Evolutionary conservation across 2,329 filamentous ascomycete genomes (phyloP).

Genomic region (Aureobasidium zeae): DNA sequence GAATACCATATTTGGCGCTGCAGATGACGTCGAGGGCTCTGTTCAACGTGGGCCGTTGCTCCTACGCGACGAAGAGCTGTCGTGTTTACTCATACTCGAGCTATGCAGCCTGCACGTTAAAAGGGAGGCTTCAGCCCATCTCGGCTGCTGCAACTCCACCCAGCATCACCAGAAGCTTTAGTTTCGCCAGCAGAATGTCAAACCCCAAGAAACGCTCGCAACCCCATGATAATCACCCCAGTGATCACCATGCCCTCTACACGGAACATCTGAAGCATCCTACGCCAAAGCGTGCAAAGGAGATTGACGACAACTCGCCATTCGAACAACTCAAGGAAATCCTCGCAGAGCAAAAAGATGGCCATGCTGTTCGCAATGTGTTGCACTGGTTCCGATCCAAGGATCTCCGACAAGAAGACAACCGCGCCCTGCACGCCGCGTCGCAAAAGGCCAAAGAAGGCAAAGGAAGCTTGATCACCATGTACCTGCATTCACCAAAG

Average conservation of each 20-base stretch:
- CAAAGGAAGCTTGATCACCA: constrained; percentile 35
- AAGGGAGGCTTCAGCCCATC: background rate
- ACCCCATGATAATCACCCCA: constrained; percentile 10
- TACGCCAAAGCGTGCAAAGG: constrained; percentile 41
- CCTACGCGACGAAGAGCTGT: background rate
- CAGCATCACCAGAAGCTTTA: background rate
- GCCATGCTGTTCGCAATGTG: constrained; percentile 33
- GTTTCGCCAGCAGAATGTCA: background rate
- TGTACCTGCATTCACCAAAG: constrained; percentile 39
- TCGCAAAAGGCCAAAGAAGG: constrained; percentile 38
- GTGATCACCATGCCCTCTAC: constrained; percentile 10
- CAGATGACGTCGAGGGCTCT: constrained; percentile 14
- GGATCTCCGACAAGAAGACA: constrained; percentile 43
- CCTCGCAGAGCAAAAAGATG: constrained; percentile 32
- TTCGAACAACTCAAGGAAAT: constrained; percentile 34
- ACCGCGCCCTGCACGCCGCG: constrained; percentile 39
- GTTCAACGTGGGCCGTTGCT: constrained; percentile 3
- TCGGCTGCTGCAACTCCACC: background rate
- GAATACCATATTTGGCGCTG: too few relatives aligned
- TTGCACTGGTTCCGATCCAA: constrained; percentile 46
- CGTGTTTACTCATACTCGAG: background rate
- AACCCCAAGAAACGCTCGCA: constrained; percentile 13
- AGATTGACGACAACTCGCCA: constrained; percentile 39
- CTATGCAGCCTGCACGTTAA: background rate
- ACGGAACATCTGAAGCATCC: constrained; percentile 32